Conservation (phyloP, 345 rosid species). For the Salix udensis region DNA sequence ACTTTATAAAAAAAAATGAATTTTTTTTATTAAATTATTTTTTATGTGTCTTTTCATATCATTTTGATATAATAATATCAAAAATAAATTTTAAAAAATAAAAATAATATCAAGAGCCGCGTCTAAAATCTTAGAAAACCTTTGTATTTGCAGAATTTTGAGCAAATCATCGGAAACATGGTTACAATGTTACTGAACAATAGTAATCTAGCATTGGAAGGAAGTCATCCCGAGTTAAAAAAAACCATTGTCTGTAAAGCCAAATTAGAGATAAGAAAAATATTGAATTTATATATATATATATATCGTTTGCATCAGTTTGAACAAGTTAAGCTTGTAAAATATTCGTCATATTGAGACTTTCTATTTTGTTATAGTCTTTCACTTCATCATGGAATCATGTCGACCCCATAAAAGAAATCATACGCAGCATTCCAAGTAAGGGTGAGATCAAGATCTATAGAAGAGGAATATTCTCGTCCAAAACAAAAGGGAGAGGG, state of each 20-base stretch:
- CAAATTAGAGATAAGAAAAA: background rate
- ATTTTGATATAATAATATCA: no score
- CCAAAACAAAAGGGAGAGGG: background rate
- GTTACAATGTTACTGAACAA: no score
- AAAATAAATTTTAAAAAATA: no score
- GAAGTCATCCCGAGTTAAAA: no score
- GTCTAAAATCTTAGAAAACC: background rate
- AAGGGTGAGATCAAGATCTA: no score
- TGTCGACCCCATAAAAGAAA: no score
- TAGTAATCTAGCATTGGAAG: background rate
- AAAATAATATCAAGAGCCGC: background rate
- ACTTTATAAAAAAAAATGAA: no score
- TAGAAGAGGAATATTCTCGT: background rate
- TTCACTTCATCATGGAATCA: background rate
- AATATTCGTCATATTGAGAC: background rate
- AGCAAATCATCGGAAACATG: no score
- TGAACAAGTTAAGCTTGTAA: background rate
- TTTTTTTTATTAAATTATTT: no score
- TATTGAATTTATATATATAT: background rate
- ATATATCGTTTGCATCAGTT: background rate
- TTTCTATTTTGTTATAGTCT: background rate
- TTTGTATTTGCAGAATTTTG: background rate
- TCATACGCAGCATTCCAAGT: no score
- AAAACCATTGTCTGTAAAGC: no score
- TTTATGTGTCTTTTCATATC: no score